These are phyloP conservation scores for Knoxia roxburghii DNA, from an alignment of 257 asterid species.

Conservation along the genomic window DNA sequence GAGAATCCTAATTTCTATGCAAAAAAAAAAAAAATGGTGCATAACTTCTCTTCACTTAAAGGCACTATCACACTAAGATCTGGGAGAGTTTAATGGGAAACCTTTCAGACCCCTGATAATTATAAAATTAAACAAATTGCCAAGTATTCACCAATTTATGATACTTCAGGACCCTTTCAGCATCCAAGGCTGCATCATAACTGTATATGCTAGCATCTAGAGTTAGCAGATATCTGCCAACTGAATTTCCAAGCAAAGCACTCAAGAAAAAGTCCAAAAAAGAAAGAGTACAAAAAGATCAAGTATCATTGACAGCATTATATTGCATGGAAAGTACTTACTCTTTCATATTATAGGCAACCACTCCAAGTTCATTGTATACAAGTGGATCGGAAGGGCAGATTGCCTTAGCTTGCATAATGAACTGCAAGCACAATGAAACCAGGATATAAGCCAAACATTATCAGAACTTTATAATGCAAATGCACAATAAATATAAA, in stretches of 20 bases:
- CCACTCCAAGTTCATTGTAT: constrained; percentile 95
- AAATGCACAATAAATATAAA: neutral
- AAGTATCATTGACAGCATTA: neutral
- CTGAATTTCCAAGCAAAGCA: neutral
- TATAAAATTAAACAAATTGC: neutral
- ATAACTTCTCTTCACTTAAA: neutral
- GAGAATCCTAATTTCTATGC: neutral
- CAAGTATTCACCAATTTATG: neutral
- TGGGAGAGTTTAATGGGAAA: neutral
- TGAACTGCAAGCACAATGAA: constrained; percentile 49
- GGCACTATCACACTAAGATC: neutral
- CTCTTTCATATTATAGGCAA: constrained; percentile 98
- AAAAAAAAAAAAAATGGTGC: neutral
- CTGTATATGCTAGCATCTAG: neutral
- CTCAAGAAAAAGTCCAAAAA: neutral
- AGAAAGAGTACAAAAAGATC: neutral
- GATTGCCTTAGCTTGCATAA: constrained; percentile 84
- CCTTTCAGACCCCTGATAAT: neutral
- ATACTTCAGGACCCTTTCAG: neutral
- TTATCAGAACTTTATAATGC: neutral
- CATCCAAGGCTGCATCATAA: neutral
- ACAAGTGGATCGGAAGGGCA: constrained; percentile 98
- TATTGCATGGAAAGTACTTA: constrained; percentile 37
- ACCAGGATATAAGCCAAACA: neutral
- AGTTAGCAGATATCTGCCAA: neutral